Conservation (phyloP, 148 eudicot genomes). For the Rhododendron vialii region DNA sequence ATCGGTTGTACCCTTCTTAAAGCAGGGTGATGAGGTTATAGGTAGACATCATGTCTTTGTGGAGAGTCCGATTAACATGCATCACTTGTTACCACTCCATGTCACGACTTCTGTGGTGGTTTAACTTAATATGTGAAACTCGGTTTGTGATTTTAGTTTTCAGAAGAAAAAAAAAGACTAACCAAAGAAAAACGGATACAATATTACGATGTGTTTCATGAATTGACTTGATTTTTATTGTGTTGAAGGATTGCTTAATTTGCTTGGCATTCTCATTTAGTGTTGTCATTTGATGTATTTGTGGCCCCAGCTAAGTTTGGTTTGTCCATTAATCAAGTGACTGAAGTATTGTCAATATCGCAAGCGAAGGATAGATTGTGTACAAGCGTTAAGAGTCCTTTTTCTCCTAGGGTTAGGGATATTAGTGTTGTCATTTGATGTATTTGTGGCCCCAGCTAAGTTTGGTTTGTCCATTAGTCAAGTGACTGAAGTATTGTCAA, state of each 20-base stretch:
- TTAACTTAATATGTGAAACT: background rate
- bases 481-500: too few relatives aligned
- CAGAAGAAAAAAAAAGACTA: background rate
- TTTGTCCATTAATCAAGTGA: too few relatives aligned
- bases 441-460: background rate
- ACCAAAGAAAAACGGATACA: background rate
- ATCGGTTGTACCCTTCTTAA: too few relatives aligned
- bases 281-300: background rate
- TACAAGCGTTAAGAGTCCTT: too few relatives aligned
- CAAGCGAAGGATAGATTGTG: too few relatives aligned
- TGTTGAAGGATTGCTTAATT: background rate
- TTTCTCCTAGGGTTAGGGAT: too few relatives aligned
- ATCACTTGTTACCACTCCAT: background rate
- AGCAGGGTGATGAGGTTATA: background rate
- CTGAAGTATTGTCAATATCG: too few relatives aligned
- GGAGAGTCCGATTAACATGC: background rate
- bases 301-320: background rate
- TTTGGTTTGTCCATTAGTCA: too few relatives aligned
- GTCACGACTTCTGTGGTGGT: background rate
- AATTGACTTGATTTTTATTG: background rate
- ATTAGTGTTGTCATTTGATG: background rate
- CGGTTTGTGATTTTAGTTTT: background rate
- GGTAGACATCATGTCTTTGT: background rate
- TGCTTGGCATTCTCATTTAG: background rate
- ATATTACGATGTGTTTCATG: too few relatives aligned